phyloP scores from a whole-genome alignment of 495 filamentous ascomycete species.

The Bryoglossum gracile region DNA sequence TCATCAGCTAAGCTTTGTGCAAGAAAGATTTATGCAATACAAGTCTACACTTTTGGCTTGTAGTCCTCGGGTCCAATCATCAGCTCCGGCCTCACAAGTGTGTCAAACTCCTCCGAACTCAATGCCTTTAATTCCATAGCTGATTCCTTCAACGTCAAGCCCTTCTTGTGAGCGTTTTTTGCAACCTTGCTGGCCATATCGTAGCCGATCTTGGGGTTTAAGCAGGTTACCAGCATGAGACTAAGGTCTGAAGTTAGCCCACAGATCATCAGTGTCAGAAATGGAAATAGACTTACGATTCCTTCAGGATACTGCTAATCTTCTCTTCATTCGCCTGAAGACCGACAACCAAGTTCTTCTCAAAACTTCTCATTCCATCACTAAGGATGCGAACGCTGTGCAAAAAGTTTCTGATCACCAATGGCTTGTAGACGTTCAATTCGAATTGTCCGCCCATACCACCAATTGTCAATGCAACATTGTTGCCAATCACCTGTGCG shows the following conservation, averaged over 20 bases:
- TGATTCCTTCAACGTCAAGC: slow-evolving; percentile 81
- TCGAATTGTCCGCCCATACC: slow-evolving; percentile 99
- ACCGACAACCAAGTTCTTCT: slow-evolving; percentile 84
- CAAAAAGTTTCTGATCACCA: slow-evolving; percentile 88
- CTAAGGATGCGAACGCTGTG: slow-evolving; percentile 81
- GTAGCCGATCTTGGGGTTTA: slow-evolving; percentile 98
- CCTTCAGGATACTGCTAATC: slow-evolving; percentile 81
- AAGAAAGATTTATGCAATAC: not conserved
- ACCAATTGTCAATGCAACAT: slow-evolving; percentile 81
- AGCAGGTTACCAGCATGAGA: slow-evolving; percentile 96
- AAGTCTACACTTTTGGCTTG: slow-evolving; percentile 10
- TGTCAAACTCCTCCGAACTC: slow-evolving; percentile 86
- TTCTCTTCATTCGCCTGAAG: slow-evolving; percentile 88
- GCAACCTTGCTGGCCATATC: slow-evolving; percentile 97
- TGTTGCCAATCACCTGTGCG: slow-evolving; percentile 95
- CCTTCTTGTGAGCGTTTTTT: slow-evolving; percentile 99
- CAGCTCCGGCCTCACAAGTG: slow-evolving; percentile 86
- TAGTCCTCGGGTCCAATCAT: slow-evolving; percentile 76
- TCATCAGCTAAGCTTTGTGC: not conserved
- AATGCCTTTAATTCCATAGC: slow-evolving; percentile 91
- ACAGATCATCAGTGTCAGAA: not conserved
- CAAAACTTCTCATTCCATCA: slow-evolving; percentile 91
- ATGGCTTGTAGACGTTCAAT: slow-evolving; percentile 97
- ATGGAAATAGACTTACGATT: slow-evolving; percentile 47
- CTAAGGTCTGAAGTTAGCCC: slow-evolving; percentile 35